Evolutionary conservation across 352 stramenopile species (phyloP).

Genomic region (Phytophthora sojae): DNA sequence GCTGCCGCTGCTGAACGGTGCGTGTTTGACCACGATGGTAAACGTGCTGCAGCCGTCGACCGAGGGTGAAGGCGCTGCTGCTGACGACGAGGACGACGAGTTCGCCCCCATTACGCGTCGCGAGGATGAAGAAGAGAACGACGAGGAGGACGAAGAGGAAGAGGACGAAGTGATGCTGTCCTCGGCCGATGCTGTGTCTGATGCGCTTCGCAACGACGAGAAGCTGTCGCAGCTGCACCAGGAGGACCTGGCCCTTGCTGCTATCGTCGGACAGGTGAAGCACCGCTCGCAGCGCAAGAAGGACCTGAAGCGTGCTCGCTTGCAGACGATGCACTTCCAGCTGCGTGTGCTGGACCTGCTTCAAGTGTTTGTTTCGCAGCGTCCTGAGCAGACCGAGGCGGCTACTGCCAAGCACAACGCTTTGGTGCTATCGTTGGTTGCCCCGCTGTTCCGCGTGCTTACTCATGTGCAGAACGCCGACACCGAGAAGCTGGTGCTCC

Average conservation of each 20-base stretch:
- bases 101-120: slow-evolving; percentile 42
- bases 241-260: slow-evolving; percentile 82
- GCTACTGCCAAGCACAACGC: slow-evolving; percentile 32
- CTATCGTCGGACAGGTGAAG: slow-evolving; percentile 84
- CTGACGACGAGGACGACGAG: slow-evolving; percentile 53
- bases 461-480: slow-evolving; percentile 61
- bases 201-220: slow-evolving; percentile 68
- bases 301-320: slow-evolving; percentile 67
- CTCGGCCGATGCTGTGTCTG: slow-evolving; percentile 66
- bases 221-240: slow-evolving; percentile 74
- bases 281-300: slow-evolving; percentile 80
- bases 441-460: slow-evolving; percentile 72
- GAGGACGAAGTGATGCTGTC: slow-evolving; percentile 58
- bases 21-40: slow-evolving; percentile 77
- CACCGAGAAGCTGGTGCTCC: slow-evolving; percentile 74
- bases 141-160: slow-evolving; percentile 49
- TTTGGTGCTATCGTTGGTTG: slow-evolving; percentile 58
- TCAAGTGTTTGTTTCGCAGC: slow-evolving; percentile 66
- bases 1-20: slow-evolving; percentile 64
- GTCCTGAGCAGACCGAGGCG: slow-evolving; percentile 23
- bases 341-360: slow-evolving; percentile 85
- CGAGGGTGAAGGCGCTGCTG: slow-evolving; percentile 42
- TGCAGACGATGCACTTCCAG: slow-evolving; percentile 88
- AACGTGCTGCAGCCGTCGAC: slow-evolving; percentile 61
- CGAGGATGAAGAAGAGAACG: slow-evolving; percentile 49